These are phyloP conservation scores for Candida peoriensis DNA, from an alignment of 805 yeast species.

Conservation along the genomic window DNA sequence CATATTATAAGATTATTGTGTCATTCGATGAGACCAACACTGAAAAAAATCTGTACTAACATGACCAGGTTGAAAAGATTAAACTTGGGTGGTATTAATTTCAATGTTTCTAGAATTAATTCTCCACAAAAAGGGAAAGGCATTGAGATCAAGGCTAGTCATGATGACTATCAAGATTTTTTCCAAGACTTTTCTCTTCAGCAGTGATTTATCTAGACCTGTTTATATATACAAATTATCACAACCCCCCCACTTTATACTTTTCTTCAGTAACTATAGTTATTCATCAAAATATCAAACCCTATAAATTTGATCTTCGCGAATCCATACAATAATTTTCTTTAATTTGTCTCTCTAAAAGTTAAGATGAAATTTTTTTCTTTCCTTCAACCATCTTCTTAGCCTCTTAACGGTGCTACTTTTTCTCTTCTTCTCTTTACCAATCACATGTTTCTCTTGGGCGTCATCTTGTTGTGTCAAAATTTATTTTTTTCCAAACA, in stretches of 20 bases:
- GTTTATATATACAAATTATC: too few species aligned
- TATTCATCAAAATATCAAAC: too few species aligned
- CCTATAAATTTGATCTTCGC: too few species aligned
- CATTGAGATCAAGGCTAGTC: constrained; percentile 14
- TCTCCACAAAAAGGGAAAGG: too few species aligned
- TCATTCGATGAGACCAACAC: constrained; percentile 19
- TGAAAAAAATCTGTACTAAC: constrained; percentile 11
- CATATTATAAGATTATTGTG: constrained; percentile 17
- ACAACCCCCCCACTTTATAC: too few species aligned
- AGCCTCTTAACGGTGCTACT: too few species aligned
- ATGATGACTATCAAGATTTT: constrained; percentile 22
- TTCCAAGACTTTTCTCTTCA: too few species aligned
- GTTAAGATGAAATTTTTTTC: background rate
- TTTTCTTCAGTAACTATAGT: too few species aligned
- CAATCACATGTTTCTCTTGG: constrained; percentile 4
- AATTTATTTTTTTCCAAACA: background rate
- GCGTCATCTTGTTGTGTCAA: constrained; percentile 8
- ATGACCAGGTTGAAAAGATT: constrained; percentile 16
- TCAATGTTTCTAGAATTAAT: constrained; percentile 15
- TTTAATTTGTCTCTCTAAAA: too few species aligned
- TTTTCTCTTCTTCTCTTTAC: background rate
- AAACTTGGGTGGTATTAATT: constrained; percentile 26
- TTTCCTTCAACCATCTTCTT: background rate
- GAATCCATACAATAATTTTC: too few species aligned
- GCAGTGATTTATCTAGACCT: too few species aligned